Evolutionary conservation across 2,329 filamentous ascomycete species (phyloP), one percentile per base, ranked within the genome.

Genomic region (Aspergillus fructus): DNA sequence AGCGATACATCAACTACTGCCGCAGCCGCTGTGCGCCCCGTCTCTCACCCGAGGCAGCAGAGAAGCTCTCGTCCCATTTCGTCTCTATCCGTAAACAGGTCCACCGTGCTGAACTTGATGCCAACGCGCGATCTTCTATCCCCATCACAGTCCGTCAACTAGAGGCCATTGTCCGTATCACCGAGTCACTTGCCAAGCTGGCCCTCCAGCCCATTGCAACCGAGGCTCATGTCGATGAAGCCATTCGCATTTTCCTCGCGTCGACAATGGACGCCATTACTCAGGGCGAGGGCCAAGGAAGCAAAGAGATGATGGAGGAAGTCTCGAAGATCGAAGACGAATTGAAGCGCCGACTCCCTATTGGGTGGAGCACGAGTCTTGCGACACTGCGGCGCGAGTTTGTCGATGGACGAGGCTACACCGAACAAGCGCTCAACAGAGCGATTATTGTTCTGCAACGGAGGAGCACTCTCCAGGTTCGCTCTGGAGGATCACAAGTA

Each of bases 261-360:
- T 93, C 89, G 3, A 99, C 94, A 56, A 97, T 99, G 94, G 93
- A 99, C 70, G 94, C 94, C 7, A 92, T 97, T 56, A 93, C 91
- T 59, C 91, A 96, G 68, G 93, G 93, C 59, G 88, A 89, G 64
- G 90, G 88, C 62, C 85, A 90, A 66, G 91, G 90, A 39, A 92
- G 88, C 69, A 89, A 91, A 61, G 93, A 97, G 76, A 80, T 97
- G 55, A 93, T 96, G 75, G 91, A 96, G 50, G 94, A 97, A 73
- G 90, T 91, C 5, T 82, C 83, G 64, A 91, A 91, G 66, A 85
- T 97, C 5, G 94, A 97, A 76, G 86, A 91, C 15, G 94, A 97
- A 78, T 80, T 99, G 51, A 88, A 91, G 76, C 85, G 91, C 56
- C 84, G 93, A 24, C 79, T 99, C 66, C 93, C 94, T 1, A 94